phyloP scores from a whole-genome alignment of 768 basidiomycete genomes.

The Strobilomyces dryophilus region DNA sequence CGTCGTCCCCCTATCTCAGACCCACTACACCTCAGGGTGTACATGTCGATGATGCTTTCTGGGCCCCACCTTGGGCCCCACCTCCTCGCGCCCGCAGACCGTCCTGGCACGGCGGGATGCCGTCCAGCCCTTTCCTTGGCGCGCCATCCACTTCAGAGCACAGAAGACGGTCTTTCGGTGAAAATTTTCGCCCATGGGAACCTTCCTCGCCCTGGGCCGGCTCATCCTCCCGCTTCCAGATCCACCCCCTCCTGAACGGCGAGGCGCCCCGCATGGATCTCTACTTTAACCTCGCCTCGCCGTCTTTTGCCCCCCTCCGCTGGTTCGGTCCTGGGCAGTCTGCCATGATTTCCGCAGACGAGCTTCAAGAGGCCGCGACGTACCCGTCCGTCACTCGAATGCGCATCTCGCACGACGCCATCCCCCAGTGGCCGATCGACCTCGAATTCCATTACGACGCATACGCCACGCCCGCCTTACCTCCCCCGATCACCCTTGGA shows the following conservation, averaged over 20 bases:
- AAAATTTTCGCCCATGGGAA: slow-evolving; percentile 16
- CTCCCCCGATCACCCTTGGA: slow-evolving; percentile 49
- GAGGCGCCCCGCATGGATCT: slow-evolving; percentile 43
- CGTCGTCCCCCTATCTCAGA: slow-evolving; percentile 26
- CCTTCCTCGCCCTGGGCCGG: slow-evolving; percentile 23
- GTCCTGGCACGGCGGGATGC: slow-evolving; percentile 41
- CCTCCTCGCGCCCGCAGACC: slow-evolving; percentile 35
- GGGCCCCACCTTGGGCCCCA: slow-evolving; percentile 22
- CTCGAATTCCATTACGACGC: slow-evolving; percentile 37
- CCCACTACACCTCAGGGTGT: slow-evolving; percentile 28
- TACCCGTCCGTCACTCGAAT: slow-evolving; percentile 51
- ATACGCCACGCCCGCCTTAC: slow-evolving; percentile 17
- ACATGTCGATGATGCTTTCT: slow-evolving; percentile 19
- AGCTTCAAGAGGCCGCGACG: slow-evolving; percentile 51
- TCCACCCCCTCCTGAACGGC: slow-evolving; percentile 42
- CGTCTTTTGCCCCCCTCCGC: slow-evolving; percentile 42
- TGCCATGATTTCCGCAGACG: slow-evolving; percentile 37
- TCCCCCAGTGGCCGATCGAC: slow-evolving; percentile 61
- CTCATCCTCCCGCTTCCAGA: slow-evolving; percentile 25
- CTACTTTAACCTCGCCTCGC: slow-evolving; percentile 52
- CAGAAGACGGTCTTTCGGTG: slow-evolving; percentile 30
- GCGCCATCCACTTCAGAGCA: slow-evolving; percentile 8
- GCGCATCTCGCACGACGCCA: slow-evolving; percentile 51
- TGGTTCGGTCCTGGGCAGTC: slow-evolving; percentile 38
- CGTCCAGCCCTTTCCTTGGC: slow-evolving; percentile 23